These are phyloP conservation scores for Halteria grandinella DNA, from an alignment of 73 alveolate species.

Conservation along the genomic window DNA sequence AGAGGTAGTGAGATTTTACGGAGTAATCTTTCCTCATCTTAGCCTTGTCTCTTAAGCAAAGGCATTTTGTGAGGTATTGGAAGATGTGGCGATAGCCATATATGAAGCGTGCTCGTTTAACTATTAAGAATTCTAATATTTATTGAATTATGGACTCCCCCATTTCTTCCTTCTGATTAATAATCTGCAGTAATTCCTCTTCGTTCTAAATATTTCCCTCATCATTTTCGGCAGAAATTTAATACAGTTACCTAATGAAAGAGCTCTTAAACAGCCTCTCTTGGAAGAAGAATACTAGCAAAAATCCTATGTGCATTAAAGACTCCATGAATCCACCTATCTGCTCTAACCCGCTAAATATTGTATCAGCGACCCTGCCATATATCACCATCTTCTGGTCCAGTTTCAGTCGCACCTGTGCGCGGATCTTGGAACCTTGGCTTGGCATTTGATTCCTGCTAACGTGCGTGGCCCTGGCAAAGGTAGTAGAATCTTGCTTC, in stretches of 20 bases:
- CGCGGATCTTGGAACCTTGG: background rate
- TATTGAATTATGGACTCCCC: background rate
- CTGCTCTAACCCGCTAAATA: constrained; percentile 14
- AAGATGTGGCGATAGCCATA: background rate
- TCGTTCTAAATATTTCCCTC: no score
- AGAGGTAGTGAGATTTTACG: background rate
- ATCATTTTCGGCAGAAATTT: no score
- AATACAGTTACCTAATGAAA: constrained; percentile 15
- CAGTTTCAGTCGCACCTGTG: no score
- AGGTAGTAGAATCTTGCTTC: background rate
- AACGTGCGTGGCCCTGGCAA: constrained; percentile 3
- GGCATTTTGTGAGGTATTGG: background rate
- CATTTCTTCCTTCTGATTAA: background rate
- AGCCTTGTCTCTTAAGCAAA: background rate
- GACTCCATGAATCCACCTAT: constrained; percentile 37
- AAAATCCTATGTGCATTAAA: constrained; percentile 11
- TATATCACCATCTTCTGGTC: background rate
- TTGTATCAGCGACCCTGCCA: constrained; percentile 17
- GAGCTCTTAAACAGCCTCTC: constrained; percentile 42
- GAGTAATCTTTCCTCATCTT: background rate
- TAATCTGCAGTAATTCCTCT: no score
- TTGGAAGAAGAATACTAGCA: constrained; percentile 11
- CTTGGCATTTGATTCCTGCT: background rate
- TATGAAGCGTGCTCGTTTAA: constrained; percentile 3
- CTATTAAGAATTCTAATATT: background rate